Evolutionary conservation across 2,329 filamentous ascomycete genomes (phyloP).

Genomic region (Chrysoporthe deuterocubensis): DNA sequence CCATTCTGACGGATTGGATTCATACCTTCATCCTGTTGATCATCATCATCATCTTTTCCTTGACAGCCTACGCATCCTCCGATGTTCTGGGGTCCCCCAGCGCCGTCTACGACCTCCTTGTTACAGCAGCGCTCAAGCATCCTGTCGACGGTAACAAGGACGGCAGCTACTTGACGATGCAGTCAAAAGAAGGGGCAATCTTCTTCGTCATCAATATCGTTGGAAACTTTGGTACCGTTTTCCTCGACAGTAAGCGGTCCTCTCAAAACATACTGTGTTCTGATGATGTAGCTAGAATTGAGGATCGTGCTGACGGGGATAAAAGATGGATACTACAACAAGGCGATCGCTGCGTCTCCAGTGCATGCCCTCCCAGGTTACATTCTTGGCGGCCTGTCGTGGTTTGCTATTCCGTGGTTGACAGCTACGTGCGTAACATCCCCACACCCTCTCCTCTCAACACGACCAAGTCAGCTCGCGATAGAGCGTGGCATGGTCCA

Average conservation of each 20-base stretch:
- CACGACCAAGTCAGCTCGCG: not conserved
- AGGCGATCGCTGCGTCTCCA: constrained; percentile 85
- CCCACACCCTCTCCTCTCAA: not conserved
- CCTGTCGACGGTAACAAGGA: constrained; percentile 80
- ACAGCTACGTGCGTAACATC: constrained; percentile 62
- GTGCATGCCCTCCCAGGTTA: constrained; percentile 88
- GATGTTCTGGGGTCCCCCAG: constrained; percentile 73
- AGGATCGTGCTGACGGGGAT: constrained; percentile 54
- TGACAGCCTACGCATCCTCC: constrained; percentile 79
- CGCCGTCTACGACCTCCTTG: constrained; percentile 77
- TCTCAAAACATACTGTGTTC: not conserved
- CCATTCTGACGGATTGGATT: constrained; percentile 83
- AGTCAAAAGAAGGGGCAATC: constrained; percentile 76
- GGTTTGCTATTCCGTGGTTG: constrained; percentile 94
- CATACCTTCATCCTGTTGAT: constrained; percentile 85
- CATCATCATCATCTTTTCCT: constrained; percentile 84
- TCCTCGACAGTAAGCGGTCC: constrained; percentile 55
- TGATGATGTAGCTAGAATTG: not conserved
- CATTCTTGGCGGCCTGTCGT: constrained; percentile 81
- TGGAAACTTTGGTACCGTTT: constrained; percentile 83
- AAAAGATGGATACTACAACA: constrained; percentile 81
- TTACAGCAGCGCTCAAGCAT: constrained; percentile 68
- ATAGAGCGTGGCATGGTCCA: not conserved
- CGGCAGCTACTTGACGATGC: constrained; percentile 88
- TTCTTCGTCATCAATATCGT: constrained; percentile 91